Base-by-base conservation (phyloP, 2,329 filamentous ascomycete species). In the Lecanicillium sp. region DNA sequence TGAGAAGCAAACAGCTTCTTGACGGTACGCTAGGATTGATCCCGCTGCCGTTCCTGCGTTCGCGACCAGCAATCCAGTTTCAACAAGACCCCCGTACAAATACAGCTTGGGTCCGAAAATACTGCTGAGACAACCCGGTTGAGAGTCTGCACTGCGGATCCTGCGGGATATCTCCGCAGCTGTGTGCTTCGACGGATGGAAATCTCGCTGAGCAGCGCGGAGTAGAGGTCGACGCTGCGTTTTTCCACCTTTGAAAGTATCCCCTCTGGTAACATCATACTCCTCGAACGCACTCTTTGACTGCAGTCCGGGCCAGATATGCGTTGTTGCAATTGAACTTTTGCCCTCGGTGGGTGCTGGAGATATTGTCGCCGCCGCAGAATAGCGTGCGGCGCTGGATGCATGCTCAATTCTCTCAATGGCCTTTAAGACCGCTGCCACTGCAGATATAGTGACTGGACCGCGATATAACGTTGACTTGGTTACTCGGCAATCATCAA, bases 401-500 rank as follows among this genome's bases (percentile, higher is more conserved):
- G 56, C 54, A 3, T 46, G 39, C 27, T 56, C 49, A 25, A 66
- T 58, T 27, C 63, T 53, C 10, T 56, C 49, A 8, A 66, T 54
- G 18, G 63, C 62, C 12, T 59, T 52, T 5, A 60, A 39, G 3
- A 56, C 59, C 4, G 62, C 62, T 12, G 50, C 49, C 28, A 65
- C 52, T 17, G 61, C 61, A n/a, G 62, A 58, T 29, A 55, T 52
- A 2, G 61, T 63, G 37, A 66, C 54, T 1, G 55, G 47, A 0
- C 62, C 60, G 17, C 62, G 55, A 39, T 66, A 66, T 3, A 66
- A 47, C 18, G 54, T 59, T 1, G 62, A 64, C 39, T 66, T 66
- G 20, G 61, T 66, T 22, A 65, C 43, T 14, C 50, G 48, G 5
- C 52, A 46, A 22, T 61, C 57, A 42, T 66, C 60, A 37, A 66